phyloP scores from a whole-genome alignment of 2,329 filamentous ascomycete genomes.

The Pseudogymnoascus sp. region DNA sequence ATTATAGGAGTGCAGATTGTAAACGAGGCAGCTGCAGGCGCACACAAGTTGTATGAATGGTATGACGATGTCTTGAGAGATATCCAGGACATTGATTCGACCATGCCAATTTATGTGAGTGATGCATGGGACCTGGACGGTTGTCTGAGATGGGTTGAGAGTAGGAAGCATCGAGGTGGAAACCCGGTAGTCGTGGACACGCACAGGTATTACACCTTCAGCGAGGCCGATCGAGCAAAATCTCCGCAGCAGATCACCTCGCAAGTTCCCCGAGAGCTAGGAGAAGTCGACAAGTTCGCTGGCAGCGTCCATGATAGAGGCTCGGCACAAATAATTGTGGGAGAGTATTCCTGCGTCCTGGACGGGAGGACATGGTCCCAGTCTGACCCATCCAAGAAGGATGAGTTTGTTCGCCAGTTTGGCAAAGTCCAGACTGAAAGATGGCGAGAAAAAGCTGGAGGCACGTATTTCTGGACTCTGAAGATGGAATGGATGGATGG shows the following conservation, averaged over 20 bases:
- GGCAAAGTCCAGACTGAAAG: slow-evolving; percentile 39
- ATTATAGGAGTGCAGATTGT: slow-evolving; percentile 49
- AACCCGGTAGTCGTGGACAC: slow-evolving; percentile 49
- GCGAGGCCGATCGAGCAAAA: slow-evolving; percentile 42
- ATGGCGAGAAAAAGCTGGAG: slow-evolving; percentile 42
- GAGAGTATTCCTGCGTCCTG: slow-evolving; percentile 51
- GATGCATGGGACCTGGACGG: slow-evolving; percentile 47
- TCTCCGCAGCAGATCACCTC: slow-evolving; percentile 43
- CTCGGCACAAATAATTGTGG: slow-evolving; percentile 43
- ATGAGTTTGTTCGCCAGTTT: slow-evolving; percentile 37
- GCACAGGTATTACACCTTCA: slow-evolving; percentile 51
- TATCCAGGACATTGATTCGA: slow-evolving; percentile 38
- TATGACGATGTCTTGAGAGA: slow-evolving; percentile 43
- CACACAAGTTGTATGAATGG: slow-evolving; percentile 47
- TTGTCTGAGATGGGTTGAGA: slow-evolving; percentile 37
- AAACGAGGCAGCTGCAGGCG: slow-evolving; percentile 46
- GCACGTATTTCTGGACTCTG: slow-evolving; percentile 52
- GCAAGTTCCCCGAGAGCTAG: slow-evolving; percentile 36
- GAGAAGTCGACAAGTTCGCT: slow-evolving; percentile 37
- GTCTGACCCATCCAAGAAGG: slow-evolving; percentile 36
- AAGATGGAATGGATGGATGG: slow-evolving; percentile 56
- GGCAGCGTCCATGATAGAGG: slow-evolving; percentile 41
- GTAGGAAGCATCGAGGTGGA: slow-evolving; percentile 29
- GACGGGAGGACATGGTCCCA: slow-evolving; percentile 43
- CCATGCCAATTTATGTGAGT: slow-evolving; percentile 47